Percentiles rank a stretch among this genome's conserved stretches.
phyloP scores from a whole-genome alignment of 1,284 basidiomycete species.

The Trichosporon ovoides region DNA sequence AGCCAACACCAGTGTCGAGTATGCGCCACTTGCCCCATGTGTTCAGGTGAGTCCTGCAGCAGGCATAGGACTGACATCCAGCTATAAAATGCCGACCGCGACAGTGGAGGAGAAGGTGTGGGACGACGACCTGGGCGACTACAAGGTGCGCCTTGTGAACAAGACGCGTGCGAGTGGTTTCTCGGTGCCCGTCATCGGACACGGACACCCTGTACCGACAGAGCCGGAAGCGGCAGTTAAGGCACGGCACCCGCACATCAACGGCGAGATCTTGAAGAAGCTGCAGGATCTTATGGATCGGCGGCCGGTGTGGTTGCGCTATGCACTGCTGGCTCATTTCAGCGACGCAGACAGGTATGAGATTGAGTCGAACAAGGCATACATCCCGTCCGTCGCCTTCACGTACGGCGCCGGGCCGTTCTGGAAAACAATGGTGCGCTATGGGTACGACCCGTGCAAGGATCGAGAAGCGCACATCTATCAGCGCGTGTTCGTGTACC shows the following conservation, averaged over 20 bases:
- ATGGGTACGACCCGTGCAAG: slow-evolving; percentile 81
- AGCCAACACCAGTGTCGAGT: slow-evolving; percentile 38
- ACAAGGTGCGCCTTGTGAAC: slow-evolving; percentile 33
- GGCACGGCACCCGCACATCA: slow-evolving; percentile 52
- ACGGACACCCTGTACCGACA: slow-evolving; percentile 54
- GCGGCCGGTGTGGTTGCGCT: slow-evolving; percentile 83
- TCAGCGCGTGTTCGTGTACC: slow-evolving; percentile 69
- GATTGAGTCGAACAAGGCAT: slow-evolving; percentile 44
- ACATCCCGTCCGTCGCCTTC: slow-evolving; percentile 57
- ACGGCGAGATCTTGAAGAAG: slow-evolving; percentile 54
- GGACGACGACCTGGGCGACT: slow-evolving; percentile 32
- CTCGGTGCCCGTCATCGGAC: slow-evolving; percentile 26
- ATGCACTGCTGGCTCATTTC: slow-evolving; percentile 77
- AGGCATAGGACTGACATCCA: slow-evolving; percentile 9
- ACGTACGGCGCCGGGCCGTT: slow-evolving; percentile 91
- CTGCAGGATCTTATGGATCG: slow-evolving; percentile 50
- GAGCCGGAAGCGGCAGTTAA: slow-evolving; percentile 56
- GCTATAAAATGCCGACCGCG: slow-evolving; percentile 25
- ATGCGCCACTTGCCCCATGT: slow-evolving; percentile 27
- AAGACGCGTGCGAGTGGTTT: slow-evolving; percentile 25
- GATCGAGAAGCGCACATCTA: slow-evolving; percentile 71
- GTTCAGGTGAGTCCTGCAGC: slow-evolving; percentile 22
- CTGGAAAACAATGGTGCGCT: slow-evolving; percentile 79
- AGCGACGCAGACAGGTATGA: slow-evolving; percentile 51
- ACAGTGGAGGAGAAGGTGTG: slow-evolving; percentile 29